Evolutionary conservation across 2,329 filamentous ascomycete genomes (phyloP), one percentile per base, ranked within the genome.

Genomic region (Emergomyces africanus): DNA sequence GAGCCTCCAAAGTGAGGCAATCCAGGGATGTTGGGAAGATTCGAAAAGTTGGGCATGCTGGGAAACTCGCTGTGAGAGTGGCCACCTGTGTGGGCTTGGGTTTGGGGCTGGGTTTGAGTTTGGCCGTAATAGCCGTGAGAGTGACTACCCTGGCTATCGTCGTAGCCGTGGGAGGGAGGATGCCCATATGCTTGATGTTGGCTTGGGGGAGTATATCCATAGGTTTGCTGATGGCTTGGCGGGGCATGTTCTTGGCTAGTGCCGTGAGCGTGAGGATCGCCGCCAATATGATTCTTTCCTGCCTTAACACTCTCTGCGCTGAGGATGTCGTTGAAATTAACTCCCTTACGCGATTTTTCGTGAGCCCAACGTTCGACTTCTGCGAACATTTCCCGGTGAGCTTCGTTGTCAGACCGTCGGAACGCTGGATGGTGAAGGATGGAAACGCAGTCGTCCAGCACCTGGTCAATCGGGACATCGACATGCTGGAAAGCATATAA

Each of bases 401-500:
- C 85, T 70, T 95, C 88, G 60, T 88, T 77, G 59, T 79, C 78
- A 58, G 88, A 84, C 65, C 94, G 82, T 28, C 92, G 86, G 35
- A 90, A 78, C 6, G 88, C 87, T 1, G 94, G 94, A 70, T 99
- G 94, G 71, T 99, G 94, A 76, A 97, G 95, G 12, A 89, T 85
- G 28, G 83, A 83, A 53, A 90, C 76, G 46, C 95, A 83, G 65
- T 97, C 92, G 63, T 89, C 79, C 62, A 91, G 79, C 0, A 97
- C 87, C 72, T 95, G 88, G 42, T 95, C 83, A 3, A 94, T 86
- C 0, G 89, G 83, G 0, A 96, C 85, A 49, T 86, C 84, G 2
- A 87, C 83, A 70, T 97, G 88, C 64, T 97, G 89, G 90, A 91
- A 97, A 3, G 91, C 92, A 69, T 92, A 95, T 23, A 99, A 79